Conservation (phyloP, 2,329 filamentous ascomycete genomes). For the Hansfordia pulvinata region DNA sequence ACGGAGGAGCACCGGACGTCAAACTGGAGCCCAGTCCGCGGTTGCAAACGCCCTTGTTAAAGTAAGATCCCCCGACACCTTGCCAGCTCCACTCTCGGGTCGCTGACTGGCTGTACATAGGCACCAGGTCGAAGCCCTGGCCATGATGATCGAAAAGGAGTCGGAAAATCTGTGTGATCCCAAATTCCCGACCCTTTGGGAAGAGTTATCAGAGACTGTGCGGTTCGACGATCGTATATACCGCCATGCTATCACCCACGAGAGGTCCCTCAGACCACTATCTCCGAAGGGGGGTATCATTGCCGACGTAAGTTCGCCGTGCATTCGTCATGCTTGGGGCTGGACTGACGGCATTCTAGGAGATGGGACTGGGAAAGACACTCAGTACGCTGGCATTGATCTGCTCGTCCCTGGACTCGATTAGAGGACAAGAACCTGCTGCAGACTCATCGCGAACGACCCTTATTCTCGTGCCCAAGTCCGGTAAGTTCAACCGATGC, state of each 20-base stretch:
- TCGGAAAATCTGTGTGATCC: conserved; percentile 5
- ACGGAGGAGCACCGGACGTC: no score
- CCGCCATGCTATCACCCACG: no score
- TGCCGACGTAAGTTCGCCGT: conserved; percentile 16
- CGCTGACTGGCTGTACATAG: conserved; percentile 2
- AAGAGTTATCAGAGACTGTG: no score
- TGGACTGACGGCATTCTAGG: conserved; percentile 7
- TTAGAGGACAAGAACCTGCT: no score
- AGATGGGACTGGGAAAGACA: conserved; percentile 22
- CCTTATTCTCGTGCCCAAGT: no score
- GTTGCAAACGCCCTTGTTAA: no score
- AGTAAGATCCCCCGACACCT: no score
- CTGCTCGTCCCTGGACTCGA: conserved; percentile 9
- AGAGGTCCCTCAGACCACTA: conserved; percentile 1
- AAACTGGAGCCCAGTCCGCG: no score
- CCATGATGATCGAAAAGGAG: conserved; percentile 19
- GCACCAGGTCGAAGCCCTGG: conserved; percentile 14
- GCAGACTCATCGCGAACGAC: no score
- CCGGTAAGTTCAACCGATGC: no score
- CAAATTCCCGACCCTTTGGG: conserved; percentile 12
- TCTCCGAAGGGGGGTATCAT: conserved; percentile 15
- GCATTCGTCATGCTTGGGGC: not conserved
- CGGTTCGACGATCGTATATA: no score
- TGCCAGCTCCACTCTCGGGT: no score
- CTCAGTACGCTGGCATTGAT: conserved; percentile 16